Evolutionary conservation across 1,139 yeast genomes (phyloP).

Genomic region (Saccharomyces hybrid): DNA sequence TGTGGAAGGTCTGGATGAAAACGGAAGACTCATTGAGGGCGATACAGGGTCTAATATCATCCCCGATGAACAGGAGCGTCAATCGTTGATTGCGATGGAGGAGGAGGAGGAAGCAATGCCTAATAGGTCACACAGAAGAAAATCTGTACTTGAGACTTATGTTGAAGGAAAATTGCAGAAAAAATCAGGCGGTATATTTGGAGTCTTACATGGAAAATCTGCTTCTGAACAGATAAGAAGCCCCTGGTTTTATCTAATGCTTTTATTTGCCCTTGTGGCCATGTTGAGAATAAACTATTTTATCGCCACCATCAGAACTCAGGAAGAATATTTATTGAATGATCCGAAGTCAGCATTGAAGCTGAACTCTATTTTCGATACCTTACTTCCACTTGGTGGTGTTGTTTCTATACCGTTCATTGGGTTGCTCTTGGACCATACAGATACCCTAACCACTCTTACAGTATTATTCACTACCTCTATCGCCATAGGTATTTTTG

Average conservation of each 20-base stretch:
- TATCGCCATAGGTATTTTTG: slow-evolving; percentile 57
- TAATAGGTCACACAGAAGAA: slow-evolving; percentile 12
- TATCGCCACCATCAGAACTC: slow-evolving; percentile 79
- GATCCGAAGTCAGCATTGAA: slow-evolving; percentile 45
- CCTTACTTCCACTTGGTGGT: slow-evolving; percentile 86
- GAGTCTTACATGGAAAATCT: slow-evolving; percentile 65
- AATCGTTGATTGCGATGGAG: slow-evolving; percentile 2
- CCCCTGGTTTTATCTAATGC: slow-evolving; percentile 75
- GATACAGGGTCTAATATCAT: slow-evolving; percentile 29
- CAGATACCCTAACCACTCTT: slow-evolving; percentile 55
- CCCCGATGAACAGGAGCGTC: slow-evolving; percentile 15
- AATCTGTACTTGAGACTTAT: slow-evolving; percentile 57
- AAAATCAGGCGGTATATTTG: slow-evolving; percentile 71
- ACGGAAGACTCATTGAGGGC: slow-evolving; percentile 32
- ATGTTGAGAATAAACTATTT: slow-evolving; percentile 88
- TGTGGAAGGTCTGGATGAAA: slow-evolving; percentile 63
- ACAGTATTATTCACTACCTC: slow-evolving; percentile 48
- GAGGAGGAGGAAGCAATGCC: slow-evolving; percentile 11
- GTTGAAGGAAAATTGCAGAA: slow-evolving; percentile 47
- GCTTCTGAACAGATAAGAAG: slow-evolving; percentile 59
- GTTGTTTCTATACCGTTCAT: slow-evolving; percentile 76
- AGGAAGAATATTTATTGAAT: slow-evolving; percentile 61
- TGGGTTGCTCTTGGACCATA: slow-evolving; percentile 71
- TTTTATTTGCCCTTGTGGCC: slow-evolving; percentile 71
- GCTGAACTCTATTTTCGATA: slow-evolving; percentile 70